Percentiles rank a stretch among this genome's conserved stretches.
Evolutionary conservation across 495 filamentous ascomycete species (phyloP).

Genomic region (Endocarpon pusillum): DNA sequence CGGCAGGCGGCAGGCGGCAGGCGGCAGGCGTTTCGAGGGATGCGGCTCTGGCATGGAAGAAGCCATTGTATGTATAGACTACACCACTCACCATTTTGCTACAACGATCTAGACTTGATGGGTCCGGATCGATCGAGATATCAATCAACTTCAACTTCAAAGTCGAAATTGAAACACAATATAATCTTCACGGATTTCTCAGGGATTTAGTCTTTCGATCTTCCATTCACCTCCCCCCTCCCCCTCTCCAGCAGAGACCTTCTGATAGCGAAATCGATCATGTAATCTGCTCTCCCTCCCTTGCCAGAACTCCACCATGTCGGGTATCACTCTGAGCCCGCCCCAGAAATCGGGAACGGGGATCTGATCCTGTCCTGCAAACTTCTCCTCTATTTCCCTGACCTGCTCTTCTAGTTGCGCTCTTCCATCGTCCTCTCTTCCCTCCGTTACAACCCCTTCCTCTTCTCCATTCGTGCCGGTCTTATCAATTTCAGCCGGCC

Average conservation of each 20-base stretch:
- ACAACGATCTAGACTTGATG: too few relatives aligned
- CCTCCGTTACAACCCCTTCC: conserved; percentile 38
- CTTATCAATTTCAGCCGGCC: conserved; percentile 10
- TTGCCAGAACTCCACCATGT: conserved; percentile 88
- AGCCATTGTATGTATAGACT: too few relatives aligned
- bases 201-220: conserved; percentile 3
- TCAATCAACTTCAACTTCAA: too few relatives aligned
- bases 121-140: too few relatives aligned
- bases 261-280: conserved; percentile 80
- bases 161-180: too few relatives aligned
- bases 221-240: conserved; percentile 10
- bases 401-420: conserved; percentile 50
- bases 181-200: too few relatives aligned
- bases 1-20: too few relatives aligned
- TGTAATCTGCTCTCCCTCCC: conserved; percentile 74
- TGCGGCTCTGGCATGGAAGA: too few relatives aligned
- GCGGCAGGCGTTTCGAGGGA: too few relatives aligned
- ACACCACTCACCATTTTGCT: too few relatives aligned
- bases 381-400: conserved; percentile 50
- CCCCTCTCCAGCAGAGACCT: conserved; percentile 22
- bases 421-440: conserved; percentile 45
- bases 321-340: conserved; percentile 69
- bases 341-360: conserved; percentile 92
- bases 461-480: conserved; percentile 19
- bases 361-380: conserved; percentile 58